phyloP scores from a whole-genome alignment of 164 flowering plant genomes.

The Litsea cubeba region DNA sequence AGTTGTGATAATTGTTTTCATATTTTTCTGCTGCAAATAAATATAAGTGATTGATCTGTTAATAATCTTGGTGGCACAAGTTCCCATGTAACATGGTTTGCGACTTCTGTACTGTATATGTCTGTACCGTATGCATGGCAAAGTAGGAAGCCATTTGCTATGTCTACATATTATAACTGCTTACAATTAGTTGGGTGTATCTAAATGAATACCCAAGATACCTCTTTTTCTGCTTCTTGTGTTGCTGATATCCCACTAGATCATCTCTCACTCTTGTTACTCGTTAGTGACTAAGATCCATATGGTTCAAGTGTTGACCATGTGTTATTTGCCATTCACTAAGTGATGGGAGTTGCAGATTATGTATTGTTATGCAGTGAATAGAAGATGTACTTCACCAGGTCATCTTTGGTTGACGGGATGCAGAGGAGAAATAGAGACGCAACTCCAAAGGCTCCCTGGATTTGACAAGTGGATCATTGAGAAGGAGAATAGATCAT shows the following conservation, averaged over 20 bases:
- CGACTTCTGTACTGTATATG: not conserved
- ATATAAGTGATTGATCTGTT: not conserved
- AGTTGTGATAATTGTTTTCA: too few relatives aligned
- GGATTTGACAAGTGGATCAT: constrained; percentile 87
- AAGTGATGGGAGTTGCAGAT: constrained; percentile 46
- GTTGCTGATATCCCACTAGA: not conserved
- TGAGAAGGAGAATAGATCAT: constrained; percentile 66
- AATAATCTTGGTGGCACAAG: not conserved
- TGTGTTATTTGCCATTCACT: not conserved
- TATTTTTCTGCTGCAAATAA: not conserved
- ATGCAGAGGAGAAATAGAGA: constrained; percentile 65
- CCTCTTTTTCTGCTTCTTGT: too few relatives aligned
- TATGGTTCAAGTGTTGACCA: not conserved
- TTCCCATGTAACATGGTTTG: not conserved
- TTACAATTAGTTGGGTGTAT: not conserved
- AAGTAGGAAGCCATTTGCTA: not conserved
- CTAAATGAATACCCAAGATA: too few relatives aligned
- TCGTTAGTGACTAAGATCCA: not conserved
- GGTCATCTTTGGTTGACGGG: constrained; percentile 90
- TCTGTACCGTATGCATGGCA: not conserved
- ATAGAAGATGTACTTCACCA: constrained; percentile 57
- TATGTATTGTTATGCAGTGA: constrained; percentile 90
- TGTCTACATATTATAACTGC: not conserved
- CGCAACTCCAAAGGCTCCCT: constrained; percentile 57
- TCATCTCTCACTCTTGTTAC: not conserved